Evolutionary conservation across 129 eudicot genomes (phyloP), one percentile per base, ranked within the genome.

Genomic region (Escallonia rubra): DNA sequence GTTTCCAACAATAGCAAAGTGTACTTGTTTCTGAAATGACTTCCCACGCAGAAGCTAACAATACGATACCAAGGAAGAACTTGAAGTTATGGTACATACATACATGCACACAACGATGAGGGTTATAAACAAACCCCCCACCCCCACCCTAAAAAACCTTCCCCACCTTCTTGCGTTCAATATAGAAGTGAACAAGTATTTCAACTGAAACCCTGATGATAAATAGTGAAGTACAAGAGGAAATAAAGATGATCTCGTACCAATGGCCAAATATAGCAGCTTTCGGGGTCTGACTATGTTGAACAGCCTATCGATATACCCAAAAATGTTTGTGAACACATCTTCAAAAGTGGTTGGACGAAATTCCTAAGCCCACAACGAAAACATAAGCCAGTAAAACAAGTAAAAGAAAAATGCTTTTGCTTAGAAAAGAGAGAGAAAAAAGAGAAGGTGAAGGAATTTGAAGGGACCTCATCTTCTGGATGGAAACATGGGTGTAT

Each of bases 401-500:
- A 54, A 54, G 4, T 54, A 52, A 52, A 52, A 5, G 14, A 12
- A n/a, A 6, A 2, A 10, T 11, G 4, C 50, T 4, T 3, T 4
- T 3, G 14, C 12, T 54, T 4, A 54, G 58, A 54, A 13, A 54
- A 13, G 12, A 11, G 5, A 6, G 42, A 8, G 6, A 34, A 8
- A 2, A 43, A 43, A 49, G 12, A 40, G 38, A 48, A 72, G 38
- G 13, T 16, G 3, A 41, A 46, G 59, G 16, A 41, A 42, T 8
- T 9, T 3, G 45, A 47, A 15, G 53, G 3, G 34, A 46, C 9
- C 45, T 10, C 44, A 42, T 82, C 73, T 9, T 88, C 83, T 0
- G 91, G 96, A 43, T 88, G 96, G 64, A 88, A 88, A 55, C 96
- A 88, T 2, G 89, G 85, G 48, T 88, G 96, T 7, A 88, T 88